Conservation (phyloP, 2,329 filamentous ascomycete species). For the Alternaria alternata region DNA sequence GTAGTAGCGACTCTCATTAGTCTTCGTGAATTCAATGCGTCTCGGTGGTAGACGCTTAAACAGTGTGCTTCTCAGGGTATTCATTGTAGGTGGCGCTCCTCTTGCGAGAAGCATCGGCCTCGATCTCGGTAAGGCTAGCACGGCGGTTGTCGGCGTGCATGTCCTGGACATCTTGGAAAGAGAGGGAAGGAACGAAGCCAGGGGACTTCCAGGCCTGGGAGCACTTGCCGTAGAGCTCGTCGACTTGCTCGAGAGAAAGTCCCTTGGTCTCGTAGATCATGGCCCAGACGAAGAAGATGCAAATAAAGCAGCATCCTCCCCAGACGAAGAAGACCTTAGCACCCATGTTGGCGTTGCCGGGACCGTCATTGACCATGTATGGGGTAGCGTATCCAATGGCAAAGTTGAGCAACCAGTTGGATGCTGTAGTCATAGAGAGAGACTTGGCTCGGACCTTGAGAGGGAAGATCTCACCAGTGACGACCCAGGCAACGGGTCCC, state of each 20-base stretch:
- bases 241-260: constrained; percentile 79
- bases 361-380: constrained; percentile 68
- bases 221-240: constrained; percentile 79
- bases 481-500: constrained; percentile 77
- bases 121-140: constrained; percentile 44
- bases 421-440: constrained; percentile 62
- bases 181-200: constrained; percentile 65
- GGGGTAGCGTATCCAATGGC: constrained; percentile 67
- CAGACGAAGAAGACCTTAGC: constrained; percentile 65
- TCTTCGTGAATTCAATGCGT: neutral
- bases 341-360: constrained; percentile 71
- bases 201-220: constrained; percentile 75
- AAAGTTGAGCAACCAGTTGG: constrained; percentile 63
- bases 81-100: constrained; percentile 44
- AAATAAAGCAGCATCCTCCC: constrained; percentile 62
- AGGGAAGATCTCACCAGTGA: constrained; percentile 55
- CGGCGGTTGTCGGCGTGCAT: constrained; percentile 34
- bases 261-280: constrained; percentile 82
- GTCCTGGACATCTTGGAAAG: constrained; percentile 50
- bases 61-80: constrained; percentile 26
- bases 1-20: neutral
- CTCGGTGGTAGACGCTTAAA: neutral
- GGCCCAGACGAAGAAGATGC: constrained; percentile 73
- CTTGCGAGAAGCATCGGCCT: constrained; percentile 44
- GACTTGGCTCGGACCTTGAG: constrained; percentile 59